Percentiles rank a stretch among this genome's conserved stretches.
Conservation (phyloP, 352 stramenopile genomes). For the Phytophthora pisi region DNA sequence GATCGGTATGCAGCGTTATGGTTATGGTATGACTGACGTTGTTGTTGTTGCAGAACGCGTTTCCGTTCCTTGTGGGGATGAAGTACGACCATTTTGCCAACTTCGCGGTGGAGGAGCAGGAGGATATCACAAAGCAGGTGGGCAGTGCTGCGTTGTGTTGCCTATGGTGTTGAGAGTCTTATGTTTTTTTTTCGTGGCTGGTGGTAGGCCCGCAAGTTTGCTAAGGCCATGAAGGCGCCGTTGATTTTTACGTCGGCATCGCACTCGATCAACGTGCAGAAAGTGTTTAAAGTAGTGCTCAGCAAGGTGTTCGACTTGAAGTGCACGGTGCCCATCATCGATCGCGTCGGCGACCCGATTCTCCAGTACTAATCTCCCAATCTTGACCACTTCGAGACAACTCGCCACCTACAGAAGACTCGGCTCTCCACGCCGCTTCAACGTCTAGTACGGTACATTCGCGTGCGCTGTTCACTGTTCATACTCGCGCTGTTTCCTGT, state of each 20-base stretch:
- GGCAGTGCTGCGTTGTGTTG: not conserved
- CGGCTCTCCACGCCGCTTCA: slow-evolving; percentile 2
- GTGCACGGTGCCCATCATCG: slow-evolving; percentile 93
- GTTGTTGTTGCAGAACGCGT: slow-evolving; percentile 70
- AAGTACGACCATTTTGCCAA: slow-evolving; percentile 96
- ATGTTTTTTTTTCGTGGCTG: not conserved
- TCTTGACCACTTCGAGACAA: slow-evolving; percentile 17
- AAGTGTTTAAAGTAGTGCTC: slow-evolving; percentile 95
- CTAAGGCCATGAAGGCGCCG: slow-evolving; percentile 95
- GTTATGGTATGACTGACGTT: not conserved
- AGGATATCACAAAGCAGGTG: slow-evolving; percentile 95
- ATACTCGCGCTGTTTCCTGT: not conserved
- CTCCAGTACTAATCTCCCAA: slow-evolving; percentile 78
- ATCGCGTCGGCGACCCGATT: slow-evolving; percentile 92
- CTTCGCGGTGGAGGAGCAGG: slow-evolving; percentile 90
- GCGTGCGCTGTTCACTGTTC: not conserved
- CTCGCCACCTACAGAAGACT: slow-evolving; percentile 12
- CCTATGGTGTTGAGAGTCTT: not conserved
- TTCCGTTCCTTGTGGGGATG: slow-evolving; percentile 94
- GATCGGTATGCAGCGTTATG: not conserved
- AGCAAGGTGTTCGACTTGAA: slow-evolving; percentile 95
- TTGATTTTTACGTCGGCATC: slow-evolving; percentile 94
- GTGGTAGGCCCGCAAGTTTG: slow-evolving; percentile 91
- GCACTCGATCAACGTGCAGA: slow-evolving; percentile 96
- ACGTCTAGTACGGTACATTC: not conserved